These are phyloP conservation scores for Populus hybrid DNA, from an alignment of 441 rosid species.

Conservation along the genomic window DNA sequence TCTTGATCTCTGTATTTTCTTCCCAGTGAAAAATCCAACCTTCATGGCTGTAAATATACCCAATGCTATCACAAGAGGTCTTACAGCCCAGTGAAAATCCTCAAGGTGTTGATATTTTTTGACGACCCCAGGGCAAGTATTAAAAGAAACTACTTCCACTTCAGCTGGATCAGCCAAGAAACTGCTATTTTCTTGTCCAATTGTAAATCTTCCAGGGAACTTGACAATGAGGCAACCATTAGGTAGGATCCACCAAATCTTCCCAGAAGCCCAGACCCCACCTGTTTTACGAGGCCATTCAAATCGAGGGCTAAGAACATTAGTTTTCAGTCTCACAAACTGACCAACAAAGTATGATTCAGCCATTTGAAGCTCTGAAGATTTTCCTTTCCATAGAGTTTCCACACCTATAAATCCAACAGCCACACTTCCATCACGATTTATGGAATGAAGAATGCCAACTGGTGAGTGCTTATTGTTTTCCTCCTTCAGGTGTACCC, in stretches of 20 bases:
- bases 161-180: slow-evolving; percentile 87
- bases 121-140: slow-evolving; percentile 53
- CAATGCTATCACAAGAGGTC: slow-evolving; percentile 67
- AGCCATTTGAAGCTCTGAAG: slow-evolving; percentile 69
- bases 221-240: slow-evolving; percentile 83
- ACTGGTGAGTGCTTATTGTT: slow-evolving; percentile 62
- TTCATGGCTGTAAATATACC: slow-evolving; percentile 67
- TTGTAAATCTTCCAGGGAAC: slow-evolving; percentile 67
- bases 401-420: slow-evolving; percentile 73
- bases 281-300: slow-evolving; percentile 68
- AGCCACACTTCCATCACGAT: slow-evolving; percentile 59
- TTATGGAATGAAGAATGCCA: slow-evolving; percentile 73
- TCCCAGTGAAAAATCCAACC: slow-evolving; percentile 52
- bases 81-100: slow-evolving; percentile 87
- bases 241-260: slow-evolving; percentile 54
- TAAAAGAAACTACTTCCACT: slow-evolving; percentile 64
- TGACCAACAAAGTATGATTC: slow-evolving; percentile 67
- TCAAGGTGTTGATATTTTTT: slow-evolving; percentile 78
- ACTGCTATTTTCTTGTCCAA: slow-evolving; percentile 41
- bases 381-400: slow-evolving; percentile 73
- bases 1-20: slow-evolving; percentile 39
- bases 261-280: slow-evolving; percentile 75
- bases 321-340: slow-evolving; percentile 59
- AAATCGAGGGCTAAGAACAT: slow-evolving; percentile 66
- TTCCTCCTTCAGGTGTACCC: slow-evolving; percentile 77